Evolutionary conservation across 2,329 filamentous ascomycete species (phyloP), one percentile per base, ranked within the genome.

Genomic region (Ophiostoma australiae): DNA sequence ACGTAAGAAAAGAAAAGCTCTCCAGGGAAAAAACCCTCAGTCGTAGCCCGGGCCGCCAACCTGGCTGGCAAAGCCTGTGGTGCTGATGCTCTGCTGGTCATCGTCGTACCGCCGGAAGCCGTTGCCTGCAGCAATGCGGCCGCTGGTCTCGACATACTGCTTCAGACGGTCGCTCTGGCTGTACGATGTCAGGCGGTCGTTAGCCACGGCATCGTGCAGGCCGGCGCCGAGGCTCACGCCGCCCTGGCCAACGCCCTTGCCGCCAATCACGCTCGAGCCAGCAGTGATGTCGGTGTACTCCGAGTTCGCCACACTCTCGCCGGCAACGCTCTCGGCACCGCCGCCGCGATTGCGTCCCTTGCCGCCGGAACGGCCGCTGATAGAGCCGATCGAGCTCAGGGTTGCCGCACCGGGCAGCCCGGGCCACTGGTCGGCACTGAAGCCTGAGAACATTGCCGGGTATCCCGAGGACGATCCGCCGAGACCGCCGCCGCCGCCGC

Each of bases 21-120:
- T 20, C 6, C 17, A 8, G 15, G n/a, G 4, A 23, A 27, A 23
- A 27, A 10, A 33, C 33, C 63, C 63, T 85, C 84, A 85, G 77
- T 86, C 84, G 75, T 85, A 86, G 72, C 84, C 84, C 20, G 78
- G 73, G 27, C 85, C 83, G 74, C 92, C 93, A 75, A 97, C 89
- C 81, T 98, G 95, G 82, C 93, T 97, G 73, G 94, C 94, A 82
- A 98, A 99, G 68, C 94, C 94, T 69, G 95, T 93, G 69, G 95
- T 98, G 78, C 93, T 97, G 77, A 98, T 89, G 80, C 94, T 98
- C 81, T 95, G 93, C 77, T 95, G 93, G 78, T 98, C 95, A 75
- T 99, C 95, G 75, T 99, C 95, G 73, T 90, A 88, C 69, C 84
- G 85, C 76, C 90, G 90, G 77, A 87, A 92, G 69, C 90, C 88